Percentiles rank a stretch among this genome's conserved stretches.
These are phyloP conservation scores for Candida pseudoviswanathii DNA, from an alignment of 1,139 yeast species.

Conservation along the genomic window DNA sequence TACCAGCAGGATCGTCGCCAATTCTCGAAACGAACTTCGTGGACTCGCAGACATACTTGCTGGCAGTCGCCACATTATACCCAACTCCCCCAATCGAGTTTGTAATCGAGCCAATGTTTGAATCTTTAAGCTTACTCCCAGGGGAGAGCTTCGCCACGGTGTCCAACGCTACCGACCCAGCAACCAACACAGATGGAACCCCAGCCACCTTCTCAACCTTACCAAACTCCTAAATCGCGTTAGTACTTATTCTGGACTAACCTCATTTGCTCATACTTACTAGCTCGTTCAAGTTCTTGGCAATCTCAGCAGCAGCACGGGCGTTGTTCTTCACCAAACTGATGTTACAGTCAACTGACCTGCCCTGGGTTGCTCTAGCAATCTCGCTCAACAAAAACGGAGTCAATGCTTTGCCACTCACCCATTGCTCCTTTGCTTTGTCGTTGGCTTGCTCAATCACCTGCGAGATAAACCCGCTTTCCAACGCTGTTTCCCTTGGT, in stretches of 20 bases:
- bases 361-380: slow-evolving; percentile 67
- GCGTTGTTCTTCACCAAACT: slow-evolving; percentile 82
- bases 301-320: slow-evolving; percentile 64
- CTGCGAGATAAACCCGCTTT: slow-evolving; percentile 50
- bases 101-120: slow-evolving; percentile 67
- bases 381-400: slow-evolving; percentile 73
- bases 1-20: slow-evolving; percentile 60
- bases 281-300: slow-evolving; percentile 49
- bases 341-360: slow-evolving; percentile 69
- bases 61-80: slow-evolving; percentile 69
- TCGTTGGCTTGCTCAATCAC: slow-evolving; percentile 61
- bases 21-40: slow-evolving; percentile 58
- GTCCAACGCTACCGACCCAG: slow-evolving; percentile 82
- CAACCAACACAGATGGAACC: slow-evolving; percentile 40
- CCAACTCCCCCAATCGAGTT: slow-evolving; percentile 85
- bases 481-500: slow-evolving; percentile 63
- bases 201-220: background rate
- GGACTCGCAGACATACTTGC: slow-evolving; percentile 26
- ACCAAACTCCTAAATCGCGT: background rate
- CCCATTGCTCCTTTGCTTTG: slow-evolving; percentile 56
- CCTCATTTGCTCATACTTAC: slow-evolving; percentile 22
- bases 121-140: slow-evolving; percentile 51
- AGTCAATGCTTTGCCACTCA: slow-evolving; percentile 74
- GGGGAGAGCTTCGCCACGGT: slow-evolving; percentile 50
- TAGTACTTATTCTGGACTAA: background rate